Base-by-base conservation (phyloP, 2,329 filamentous ascomycete genomes). In the Trichoderma sp. region DNA sequence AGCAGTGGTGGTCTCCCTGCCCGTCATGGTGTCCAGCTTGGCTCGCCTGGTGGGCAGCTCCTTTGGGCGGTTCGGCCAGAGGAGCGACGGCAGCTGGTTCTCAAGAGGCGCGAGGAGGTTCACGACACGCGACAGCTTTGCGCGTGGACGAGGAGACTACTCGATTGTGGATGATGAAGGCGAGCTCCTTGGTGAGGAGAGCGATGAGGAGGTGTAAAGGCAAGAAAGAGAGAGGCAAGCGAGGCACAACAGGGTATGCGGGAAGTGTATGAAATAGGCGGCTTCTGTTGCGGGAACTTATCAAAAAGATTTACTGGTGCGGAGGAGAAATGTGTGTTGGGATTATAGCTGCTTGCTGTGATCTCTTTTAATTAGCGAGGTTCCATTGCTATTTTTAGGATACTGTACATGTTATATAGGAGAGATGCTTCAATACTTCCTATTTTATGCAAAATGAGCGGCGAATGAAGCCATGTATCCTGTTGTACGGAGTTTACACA, bases 101-200 rank as follows among this genome's bases (percentile, higher is more conserved):
- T 85, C 85, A n/a, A 87, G 90, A 18, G 89, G 90, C 4, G 89
- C 90, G 45, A 88, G 93, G 76, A 91, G 93, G 74, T 99, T 97
- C 83, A 97, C 95, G 18, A 97, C 94, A 67, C 88, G 97, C 76
- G 94, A 94, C 81, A 96, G 94, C 77, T 99, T 99, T 85, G 93
- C 95, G 6, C 90, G 95, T 75, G 93, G 94, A 1, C 90, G 94
- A 74, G 93, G 93, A n/a, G 94, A 98, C 83, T 98, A 98, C 83
- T 91, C 92, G 18, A 89, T 93, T 80, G 95, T 98, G 69, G 95
- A 97, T 80, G 94, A 98, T 82, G 97, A 98, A 83, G 96, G 96
- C 66, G 96, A 98, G 86, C 86, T 99, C 79, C 86, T 99, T 45
- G 97, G 97, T 1, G 96, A 98, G 79, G 95, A 97, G 76, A 95